Evolutionary conservation across 1,139 yeast genomes (phyloP), one percentile per base, ranked within the genome.

Genomic region (Zygosaccharomyces sapae): DNA sequence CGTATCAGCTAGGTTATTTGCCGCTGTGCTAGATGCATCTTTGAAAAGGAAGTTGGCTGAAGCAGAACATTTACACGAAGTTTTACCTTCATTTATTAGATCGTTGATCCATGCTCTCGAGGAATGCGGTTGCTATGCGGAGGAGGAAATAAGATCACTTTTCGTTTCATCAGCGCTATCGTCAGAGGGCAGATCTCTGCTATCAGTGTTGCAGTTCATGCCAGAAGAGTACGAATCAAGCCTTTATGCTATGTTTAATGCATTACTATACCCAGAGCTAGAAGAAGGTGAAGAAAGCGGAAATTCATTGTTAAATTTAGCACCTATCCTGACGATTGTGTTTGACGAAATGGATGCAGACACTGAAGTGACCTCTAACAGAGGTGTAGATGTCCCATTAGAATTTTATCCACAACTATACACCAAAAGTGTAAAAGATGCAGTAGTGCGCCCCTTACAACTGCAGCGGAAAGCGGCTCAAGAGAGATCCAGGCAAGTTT

Each of bases 381-480:
- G 58, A 16, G 67, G 67, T 8, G 64, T 63, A 1, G 60, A 62
- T 13, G 45, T 64, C 1, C 67, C 68, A 3, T 40, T 63, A 29
- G 56, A 59, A 47, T 64, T 64, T 43, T 64, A 63, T 40, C 67
- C 68, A 1, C 66, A 63, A 45, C 45, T 64, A 13, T 64, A 64
- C 44, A 57, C 62, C 2, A 56, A 55, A 39, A 46, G 48, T 10
- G 54, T 59, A 39, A 62, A 59, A 38, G 58, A 61, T 13, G 51
- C 55, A 38, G 49, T 62, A 33, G 57, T 62, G 4, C 56, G 52
- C 19, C 58, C 59, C 19, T 53, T 63, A 19, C 46, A 60, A 8
- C 41, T 43, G 5, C 54, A 58, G 33, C 43, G 64, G n/a, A 54
- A 47, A 38, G 50, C 51, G 18, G 58, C 60, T 0, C 57, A 56